Conservation (phyloP, 176 grass and related monocot species). For the Zoysia japonica region DNA sequence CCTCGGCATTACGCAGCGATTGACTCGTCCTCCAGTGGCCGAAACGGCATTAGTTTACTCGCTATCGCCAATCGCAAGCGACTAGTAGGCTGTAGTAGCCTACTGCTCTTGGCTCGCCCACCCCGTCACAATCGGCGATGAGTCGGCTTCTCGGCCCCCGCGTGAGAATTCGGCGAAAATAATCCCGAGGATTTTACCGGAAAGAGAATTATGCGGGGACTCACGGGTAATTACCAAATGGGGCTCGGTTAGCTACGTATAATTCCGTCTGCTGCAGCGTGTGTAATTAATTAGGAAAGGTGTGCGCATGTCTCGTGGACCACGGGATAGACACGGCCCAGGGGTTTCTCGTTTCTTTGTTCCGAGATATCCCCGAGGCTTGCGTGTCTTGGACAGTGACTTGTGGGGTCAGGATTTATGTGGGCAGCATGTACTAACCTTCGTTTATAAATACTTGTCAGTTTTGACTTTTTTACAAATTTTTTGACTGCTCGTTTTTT, state of each 20-base stretch:
- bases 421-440: constrained; percentile 6
- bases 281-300: constrained; percentile 43
- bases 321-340: constrained; percentile 18
- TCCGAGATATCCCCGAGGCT: not conserved
- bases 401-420: not conserved
- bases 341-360: not conserved
- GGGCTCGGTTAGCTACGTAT: not conserved
- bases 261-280: not conserved
- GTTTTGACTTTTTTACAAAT: too few relatives aligned
- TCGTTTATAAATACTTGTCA: too few relatives aligned
- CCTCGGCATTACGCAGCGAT: constrained; percentile 37
- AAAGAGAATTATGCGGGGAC: constrained; percentile 2
- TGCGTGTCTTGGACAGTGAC: not conserved
- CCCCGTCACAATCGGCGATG: constrained; percentile 14
- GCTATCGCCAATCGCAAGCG: constrained; percentile 29
- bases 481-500: too few relatives aligned
- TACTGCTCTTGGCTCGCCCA: constrained; percentile 1
- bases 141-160: not conserved
- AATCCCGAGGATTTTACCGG: not conserved
- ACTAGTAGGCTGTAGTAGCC: constrained; percentile 17
- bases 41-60: constrained; percentile 42
- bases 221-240: constrained; percentile 25
- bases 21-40: constrained; percentile 44
- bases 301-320: constrained; percentile 5
- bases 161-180: not conserved